phyloP scores from a whole-genome alignment of 1,139 yeast genomes.

The Taiozyma sp. region DNA sequence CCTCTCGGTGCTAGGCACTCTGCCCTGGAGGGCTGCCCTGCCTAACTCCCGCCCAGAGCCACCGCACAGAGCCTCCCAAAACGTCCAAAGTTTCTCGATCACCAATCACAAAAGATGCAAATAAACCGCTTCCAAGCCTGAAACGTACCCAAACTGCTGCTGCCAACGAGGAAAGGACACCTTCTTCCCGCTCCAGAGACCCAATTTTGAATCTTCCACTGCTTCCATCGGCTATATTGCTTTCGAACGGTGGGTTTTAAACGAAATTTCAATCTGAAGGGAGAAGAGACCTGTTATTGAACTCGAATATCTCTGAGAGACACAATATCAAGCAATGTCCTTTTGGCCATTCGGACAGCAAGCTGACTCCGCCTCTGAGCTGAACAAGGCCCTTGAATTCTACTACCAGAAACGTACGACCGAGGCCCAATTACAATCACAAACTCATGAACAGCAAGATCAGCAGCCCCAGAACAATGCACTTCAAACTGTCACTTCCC shows the following conservation, averaged over 20 bases:
- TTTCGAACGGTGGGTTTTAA: background rate
- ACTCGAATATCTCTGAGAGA: background rate
- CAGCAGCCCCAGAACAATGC: background rate
- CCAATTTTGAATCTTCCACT: background rate
- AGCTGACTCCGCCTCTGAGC: constrained; percentile 28
- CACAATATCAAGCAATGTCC: constrained; percentile 28
- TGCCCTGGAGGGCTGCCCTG: background rate
- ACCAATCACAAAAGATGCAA: background rate
- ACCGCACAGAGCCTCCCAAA: background rate
- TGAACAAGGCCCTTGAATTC: constrained; percentile 30
- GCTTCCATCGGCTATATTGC: background rate
- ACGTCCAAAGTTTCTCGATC: background rate
- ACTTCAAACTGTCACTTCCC: background rate
- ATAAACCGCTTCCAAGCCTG: background rate
- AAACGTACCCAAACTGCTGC: background rate
- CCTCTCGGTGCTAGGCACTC: background rate
- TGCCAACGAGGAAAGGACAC: background rate
- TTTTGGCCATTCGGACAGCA: constrained; percentile 44
- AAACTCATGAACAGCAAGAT: constrained; percentile 2
- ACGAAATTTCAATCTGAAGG: background rate
- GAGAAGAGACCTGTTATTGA: background rate
- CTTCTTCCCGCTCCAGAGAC: background rate
- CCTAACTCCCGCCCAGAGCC: background rate
- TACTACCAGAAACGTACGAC: constrained; percentile 23
- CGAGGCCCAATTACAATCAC: constrained; percentile 1